Evolutionary conservation across 2,329 filamentous ascomycete species (phyloP).

Genomic region (Tolypocladium nubicola): DNA sequence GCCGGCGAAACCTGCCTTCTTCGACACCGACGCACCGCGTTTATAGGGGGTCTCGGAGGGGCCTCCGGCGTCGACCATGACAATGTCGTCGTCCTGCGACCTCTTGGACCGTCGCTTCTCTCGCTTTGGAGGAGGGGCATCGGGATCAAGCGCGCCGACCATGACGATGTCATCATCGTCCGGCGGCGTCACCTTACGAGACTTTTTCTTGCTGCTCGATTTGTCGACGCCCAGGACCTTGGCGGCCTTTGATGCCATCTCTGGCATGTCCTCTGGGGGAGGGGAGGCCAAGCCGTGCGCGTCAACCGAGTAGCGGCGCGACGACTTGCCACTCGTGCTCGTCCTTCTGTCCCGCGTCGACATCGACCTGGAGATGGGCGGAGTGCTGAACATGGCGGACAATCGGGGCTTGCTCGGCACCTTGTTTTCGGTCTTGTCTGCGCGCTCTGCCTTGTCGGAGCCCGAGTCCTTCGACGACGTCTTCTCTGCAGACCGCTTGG

Average conservation of each 20-base stretch:
- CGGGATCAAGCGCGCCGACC: constrained; percentile 29
- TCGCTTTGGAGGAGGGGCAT: constrained; percentile 17
- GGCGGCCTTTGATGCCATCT: constrained; percentile 65
- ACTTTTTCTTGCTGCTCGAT: constrained; percentile 29
- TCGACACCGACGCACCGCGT: constrained; percentile 26
- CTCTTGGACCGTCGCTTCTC: constrained; percentile 23
- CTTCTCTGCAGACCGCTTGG: constrained; percentile 45
- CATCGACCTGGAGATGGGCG: constrained; percentile 57
- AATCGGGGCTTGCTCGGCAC: constrained; percentile 43
- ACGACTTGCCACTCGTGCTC: constrained; percentile 47
- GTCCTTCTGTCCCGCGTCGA: constrained; percentile 56
- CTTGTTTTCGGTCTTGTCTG: constrained; percentile 27
- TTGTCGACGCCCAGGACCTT: constrained; percentile 57
- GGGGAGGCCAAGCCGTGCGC: constrained; percentile 58
- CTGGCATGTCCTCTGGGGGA: constrained; percentile 56
- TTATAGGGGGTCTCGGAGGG: constrained; percentile 21
- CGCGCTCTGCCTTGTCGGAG: constrained; percentile 57
- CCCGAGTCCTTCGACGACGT: constrained; percentile 56
- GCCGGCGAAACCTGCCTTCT: constrained; percentile 44
- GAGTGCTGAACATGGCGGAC: constrained; percentile 56
- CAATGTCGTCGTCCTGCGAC: constrained; percentile 26
- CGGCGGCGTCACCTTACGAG: constrained; percentile 27
- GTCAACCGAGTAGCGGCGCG: constrained; percentile 60
- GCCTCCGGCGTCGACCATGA: constrained; percentile 24
- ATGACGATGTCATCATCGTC: constrained; percentile 42